These are phyloP conservation scores for Scenedesmus sp. DNA, from an alignment of 163 green algal species.

Conservation along the genomic window DNA sequence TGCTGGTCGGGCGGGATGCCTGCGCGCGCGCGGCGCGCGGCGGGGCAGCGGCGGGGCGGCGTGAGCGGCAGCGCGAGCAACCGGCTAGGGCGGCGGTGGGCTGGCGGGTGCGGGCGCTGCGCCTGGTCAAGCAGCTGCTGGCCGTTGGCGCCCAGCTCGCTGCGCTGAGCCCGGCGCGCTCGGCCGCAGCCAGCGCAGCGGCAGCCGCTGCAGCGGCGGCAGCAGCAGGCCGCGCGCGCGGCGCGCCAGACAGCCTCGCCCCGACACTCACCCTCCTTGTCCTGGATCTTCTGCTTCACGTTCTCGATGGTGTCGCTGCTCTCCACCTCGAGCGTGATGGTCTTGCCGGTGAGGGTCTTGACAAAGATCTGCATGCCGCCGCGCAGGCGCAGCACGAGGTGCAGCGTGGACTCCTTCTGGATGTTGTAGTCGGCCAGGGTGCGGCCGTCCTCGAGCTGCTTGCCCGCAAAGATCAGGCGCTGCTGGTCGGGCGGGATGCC, in stretches of 20 bases:
- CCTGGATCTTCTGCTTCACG: conserved; percentile 64
- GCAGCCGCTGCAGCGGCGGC: too few species aligned
- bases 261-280: conserved; percentile 64
- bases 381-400: conserved; percentile 81
- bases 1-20: conserved; percentile 95
- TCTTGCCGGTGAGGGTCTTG: conserved; percentile 86
- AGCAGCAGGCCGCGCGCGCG: too few species aligned
- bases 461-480: conserved; percentile 95
- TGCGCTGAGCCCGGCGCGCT: too few species aligned
- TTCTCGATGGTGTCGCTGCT: conserved; percentile 63
- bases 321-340: conserved; percentile 72
- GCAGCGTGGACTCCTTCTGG: conserved; percentile 89
- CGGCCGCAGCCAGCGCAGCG: too few species aligned
- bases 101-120: too few species aligned
- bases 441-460: conserved; percentile 93
- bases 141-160: too few species aligned
- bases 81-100: not conserved
- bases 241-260: conserved; percentile 71
- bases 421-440: conserved; percentile 94
- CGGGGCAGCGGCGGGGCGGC: not conserved
- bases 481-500: conserved; percentile 95
- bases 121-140: too few species aligned
- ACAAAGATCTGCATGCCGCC: conserved; percentile 80
- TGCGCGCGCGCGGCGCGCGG: not conserved
- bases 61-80: not conserved